Conservation (phyloP, 345 rosid species). For the Citrus reticulata region DNA sequence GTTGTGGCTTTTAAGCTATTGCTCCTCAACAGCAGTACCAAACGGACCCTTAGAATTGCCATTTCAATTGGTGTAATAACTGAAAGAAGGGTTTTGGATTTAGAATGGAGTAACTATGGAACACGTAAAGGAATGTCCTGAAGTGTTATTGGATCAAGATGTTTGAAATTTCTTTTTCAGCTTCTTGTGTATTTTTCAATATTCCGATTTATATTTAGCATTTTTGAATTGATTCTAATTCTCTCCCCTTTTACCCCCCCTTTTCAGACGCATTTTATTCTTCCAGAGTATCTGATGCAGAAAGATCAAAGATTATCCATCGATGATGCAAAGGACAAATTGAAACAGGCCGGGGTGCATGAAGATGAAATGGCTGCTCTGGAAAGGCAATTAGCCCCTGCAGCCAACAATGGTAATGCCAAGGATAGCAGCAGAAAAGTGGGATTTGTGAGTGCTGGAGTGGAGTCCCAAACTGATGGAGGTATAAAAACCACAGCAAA, state of each 20-base stretch:
- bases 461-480: conserved; percentile 56
- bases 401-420: conserved; percentile 22
- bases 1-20: no score
- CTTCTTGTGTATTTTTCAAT: not conserved
- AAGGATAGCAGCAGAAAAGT: conserved; percentile 54
- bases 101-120: not conserved
- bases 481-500: conserved; percentile 39
- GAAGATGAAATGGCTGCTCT: conserved; percentile 97
- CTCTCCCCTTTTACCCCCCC: not conserved
- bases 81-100: not conserved
- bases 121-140: not conserved
- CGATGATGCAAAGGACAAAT: conserved; percentile 84
- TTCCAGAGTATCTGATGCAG: conserved; percentile 91
- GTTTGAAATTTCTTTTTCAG: not conserved
- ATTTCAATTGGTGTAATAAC: not conserved
- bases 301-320: conserved; percentile 70
- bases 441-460: conserved; percentile 96
- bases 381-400: conserved; percentile 74
- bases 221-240: not conserved
- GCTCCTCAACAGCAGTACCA: no score
- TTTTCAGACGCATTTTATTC: conserved; percentile 75
- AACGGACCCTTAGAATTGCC: not conserved
- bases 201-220: not conserved
- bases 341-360: conserved; percentile 75
- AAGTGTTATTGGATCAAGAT: not conserved